Base-by-base conservation (phyloP, 495 filamentous ascomycete species). In the Hypoxylon intermedium region DNA sequence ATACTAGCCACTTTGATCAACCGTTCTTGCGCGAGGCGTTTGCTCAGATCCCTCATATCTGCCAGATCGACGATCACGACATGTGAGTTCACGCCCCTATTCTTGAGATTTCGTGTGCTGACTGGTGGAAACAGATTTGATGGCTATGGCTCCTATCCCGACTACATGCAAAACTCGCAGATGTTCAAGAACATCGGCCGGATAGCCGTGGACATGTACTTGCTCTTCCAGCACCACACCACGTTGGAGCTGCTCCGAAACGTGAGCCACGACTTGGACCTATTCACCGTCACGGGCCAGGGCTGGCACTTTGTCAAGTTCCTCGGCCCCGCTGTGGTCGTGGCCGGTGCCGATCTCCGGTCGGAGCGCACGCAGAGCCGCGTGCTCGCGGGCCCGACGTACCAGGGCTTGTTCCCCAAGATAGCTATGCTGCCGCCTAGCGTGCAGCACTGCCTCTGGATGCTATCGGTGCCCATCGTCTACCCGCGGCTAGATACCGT, bases 231-330 rank as follows among this genome's bases (percentile, higher is more conserved):
- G 67, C 94, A 98, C 70, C 94, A 98, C 72, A 97, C 95, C 0
- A 97, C 92, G 1, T 83, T 95, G 13, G 95, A 98, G 65, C 89
- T 98, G 24, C 85, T 98, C 13, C 87, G 93, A 24, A 91, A 91
- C 60, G 85, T 93, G 49, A 87, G 81, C 66, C 89, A 88, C 43
- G 95, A 98, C 55, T 80, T 85, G 19, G 94, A 98, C 65, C 82
- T 98, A 21, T 98, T 98, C 80, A 98, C 94, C 1, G 90, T 98
- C 49, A 98, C 94, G 0, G 95, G 94, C 6, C 88, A 91, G 0
- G 94, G 94, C 12, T 98, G 94, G 94, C 94, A 98, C 71, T 98
- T 97, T 69, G 83, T 98, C 76, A 98, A 98, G 71, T 97, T 87
- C 67, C 85, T 98, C 11, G 94, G 94, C 0, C 95, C 94, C 0